phyloP scores from a whole-genome alignment of 2,329 filamentous ascomycete genomes.

The Monosporascus sp. region DNA sequence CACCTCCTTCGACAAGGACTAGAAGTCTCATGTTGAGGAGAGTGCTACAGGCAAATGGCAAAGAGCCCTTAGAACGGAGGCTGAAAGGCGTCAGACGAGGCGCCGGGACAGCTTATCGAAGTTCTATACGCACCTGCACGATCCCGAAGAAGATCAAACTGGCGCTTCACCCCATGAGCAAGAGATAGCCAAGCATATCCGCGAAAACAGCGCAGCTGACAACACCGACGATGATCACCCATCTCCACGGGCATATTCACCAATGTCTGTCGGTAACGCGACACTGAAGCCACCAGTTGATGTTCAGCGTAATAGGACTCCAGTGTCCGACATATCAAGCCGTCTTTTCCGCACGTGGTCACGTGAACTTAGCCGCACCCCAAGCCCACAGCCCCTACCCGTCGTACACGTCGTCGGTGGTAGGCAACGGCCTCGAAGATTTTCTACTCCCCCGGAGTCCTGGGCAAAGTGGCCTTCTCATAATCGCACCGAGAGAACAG shows the following conservation, averaged over 20 bases:
- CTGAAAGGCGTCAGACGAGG: slow-evolving; percentile 1
- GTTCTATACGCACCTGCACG: background rate
- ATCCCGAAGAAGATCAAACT: background rate
- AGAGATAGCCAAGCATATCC: background rate
- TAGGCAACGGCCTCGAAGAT: slow-evolving; percentile 1
- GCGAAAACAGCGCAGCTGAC: background rate
- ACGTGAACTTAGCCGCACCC: slow-evolving; percentile 16
- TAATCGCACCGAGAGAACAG: slow-evolving; percentile 21
- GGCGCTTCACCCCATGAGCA: too few relatives aligned
- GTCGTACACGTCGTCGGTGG: slow-evolving; percentile 5
- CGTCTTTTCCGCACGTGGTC: slow-evolving; percentile 23
- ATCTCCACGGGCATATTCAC: background rate
- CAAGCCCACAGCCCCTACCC: slow-evolving; percentile 8
- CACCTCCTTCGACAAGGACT: background rate
- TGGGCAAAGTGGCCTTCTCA: slow-evolving; percentile 30
- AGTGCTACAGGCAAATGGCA: slow-evolving; percentile 8
- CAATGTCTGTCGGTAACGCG: slow-evolving; percentile 1
- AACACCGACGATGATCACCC: background rate
- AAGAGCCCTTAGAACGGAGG: slow-evolving; percentile 6
- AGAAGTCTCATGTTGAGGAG: slow-evolving; percentile 4
- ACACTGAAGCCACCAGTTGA: slow-evolving; percentile 6
- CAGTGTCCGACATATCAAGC: slow-evolving; percentile 14
- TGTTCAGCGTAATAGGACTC: slow-evolving; percentile 2
- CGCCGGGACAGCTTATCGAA: background rate
- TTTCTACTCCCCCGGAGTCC: slow-evolving; percentile 20